phyloP scores from a whole-genome alignment of 2,329 filamentous ascomycete species.

The Teratosphaeria pseudoeucalypti region DNA sequence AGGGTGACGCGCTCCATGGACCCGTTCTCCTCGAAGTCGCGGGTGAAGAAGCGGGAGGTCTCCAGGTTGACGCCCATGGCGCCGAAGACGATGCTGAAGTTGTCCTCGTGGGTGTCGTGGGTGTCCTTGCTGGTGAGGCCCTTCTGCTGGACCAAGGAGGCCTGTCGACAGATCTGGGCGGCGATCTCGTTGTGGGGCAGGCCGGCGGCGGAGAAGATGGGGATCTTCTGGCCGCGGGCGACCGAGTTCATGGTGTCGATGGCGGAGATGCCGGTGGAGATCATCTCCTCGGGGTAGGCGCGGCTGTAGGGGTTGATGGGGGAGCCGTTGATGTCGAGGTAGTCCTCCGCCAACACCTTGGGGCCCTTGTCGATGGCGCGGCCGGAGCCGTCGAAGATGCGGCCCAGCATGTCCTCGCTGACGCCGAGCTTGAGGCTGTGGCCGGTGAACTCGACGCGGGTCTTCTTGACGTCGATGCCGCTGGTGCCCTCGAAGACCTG shows the following conservation, averaged over 20 bases:
- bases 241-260: conserved; percentile 93
- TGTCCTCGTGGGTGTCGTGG: conserved; percentile 94
- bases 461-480: conserved; percentile 98
- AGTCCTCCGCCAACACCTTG: conserved; percentile 95
- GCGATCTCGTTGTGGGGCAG: conserved; percentile 99
- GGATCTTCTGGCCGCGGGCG: conserved; percentile 97
- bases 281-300: conserved; percentile 99
- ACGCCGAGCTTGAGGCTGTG: conserved; percentile 97
- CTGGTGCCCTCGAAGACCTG: conserved; percentile 98
- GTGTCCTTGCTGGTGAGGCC: conserved; percentile 64
- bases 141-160: conserved; percentile 70
- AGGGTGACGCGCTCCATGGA: conserved; percentile 94
- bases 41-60: conserved; percentile 94
- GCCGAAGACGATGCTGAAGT: conserved; percentile 98
- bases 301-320: conserved; percentile 97
- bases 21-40: conserved; percentile 98
- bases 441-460: conserved; percentile 93
- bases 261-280: conserved; percentile 96
- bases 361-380: conserved; percentile 98
- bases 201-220: conserved; percentile 97
- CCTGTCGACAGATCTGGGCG: conserved; percentile 96
- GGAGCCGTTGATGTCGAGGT: conserved; percentile 96
- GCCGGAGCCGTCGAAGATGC: conserved; percentile 96
- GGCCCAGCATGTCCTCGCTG: conserved; percentile 98
- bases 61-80: conserved; percentile 99